These are phyloP conservation scores for Magnolia officinalis DNA, from an alignment of 164 flowering plant genomes.

Conservation along the genomic window DNA sequence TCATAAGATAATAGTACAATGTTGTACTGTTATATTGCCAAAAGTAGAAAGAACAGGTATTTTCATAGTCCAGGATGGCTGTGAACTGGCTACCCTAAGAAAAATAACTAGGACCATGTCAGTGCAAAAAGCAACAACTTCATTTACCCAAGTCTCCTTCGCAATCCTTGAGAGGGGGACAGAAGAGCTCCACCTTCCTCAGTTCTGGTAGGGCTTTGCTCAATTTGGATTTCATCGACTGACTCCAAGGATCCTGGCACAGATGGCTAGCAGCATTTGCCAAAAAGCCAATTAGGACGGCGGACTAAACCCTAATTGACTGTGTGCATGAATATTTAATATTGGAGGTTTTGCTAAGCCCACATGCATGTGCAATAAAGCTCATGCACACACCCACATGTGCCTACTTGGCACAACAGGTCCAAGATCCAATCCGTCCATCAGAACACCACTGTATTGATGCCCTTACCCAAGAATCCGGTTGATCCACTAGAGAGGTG, in stretches of 20 bases:
- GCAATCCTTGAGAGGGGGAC: conserved; percentile 44
- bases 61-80: not conserved
- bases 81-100: not conserved
- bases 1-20: not conserved
- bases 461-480: too few species aligned
- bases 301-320: too few species aligned
- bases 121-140: not conserved
- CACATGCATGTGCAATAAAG: too few species aligned
- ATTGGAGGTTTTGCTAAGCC: too few species aligned
- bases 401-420: too few species aligned
- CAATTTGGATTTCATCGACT: conserved; percentile 13
- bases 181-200: conserved; percentile 25
- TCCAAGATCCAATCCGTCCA: too few species aligned
- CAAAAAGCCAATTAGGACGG: not conserved
- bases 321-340: too few species aligned
- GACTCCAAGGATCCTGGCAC: conserved; percentile 28
- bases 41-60: not conserved
- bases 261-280: conserved; percentile 29
- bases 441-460: too few species aligned
- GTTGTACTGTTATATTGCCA: not conserved
- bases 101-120: not conserved
- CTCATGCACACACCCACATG: too few species aligned
- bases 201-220: conserved; percentile 26
- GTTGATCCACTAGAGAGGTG: too few species aligned
- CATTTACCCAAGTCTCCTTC: conserved; percentile 56